Base-by-base conservation (phyloP, 805 yeast species). In the Zygoascus flipseniorum region DNA sequence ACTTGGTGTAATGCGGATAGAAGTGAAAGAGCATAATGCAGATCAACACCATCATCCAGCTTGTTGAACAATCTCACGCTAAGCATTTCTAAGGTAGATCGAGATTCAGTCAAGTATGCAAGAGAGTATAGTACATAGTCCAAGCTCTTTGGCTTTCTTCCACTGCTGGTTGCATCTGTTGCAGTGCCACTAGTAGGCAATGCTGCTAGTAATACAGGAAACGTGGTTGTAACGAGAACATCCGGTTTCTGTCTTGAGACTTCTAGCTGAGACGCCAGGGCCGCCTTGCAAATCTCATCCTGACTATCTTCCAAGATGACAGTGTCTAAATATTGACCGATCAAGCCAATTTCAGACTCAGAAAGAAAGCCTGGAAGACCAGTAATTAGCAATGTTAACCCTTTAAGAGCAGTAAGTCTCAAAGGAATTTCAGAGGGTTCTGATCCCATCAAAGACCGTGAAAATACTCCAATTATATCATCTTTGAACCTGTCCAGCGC, bases 381-480 rank as follows among this genome's bases (percentile, higher is more conserved):
- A 8, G 82, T 71, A 44, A 88, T 62, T 50, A 80, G 79, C 23
- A 23, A n/a, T 0, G 81, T 74, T 50, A 89, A 73, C 46, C 85
- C 86, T 52, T 79, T 79, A 31, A 86, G 71, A 1, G 93, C 79
- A 43, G 84, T 70, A 28, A 85, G 75, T 61, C 89, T 76, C 53
- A 89, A 72, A 1, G 89, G 79, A 10, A 82, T 82, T 61, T 87
- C 96, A 31, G 79, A 69, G 35, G 75, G 76, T 0, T 95, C 81
- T 0, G 86, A 76, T 0, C 85, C 76, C 64, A 84, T 78, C 48
- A 90, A 72, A 5, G 87, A 76, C 62, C 80, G 83, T n/a, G 89
- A 81, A 58, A 88, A 66, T 44, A 84, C 71, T 52, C 82, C 79
- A 31, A 89, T 68, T 14, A 90, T 71, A 42, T 81, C 81, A 61